phyloP scores from a whole-genome alignment of 2,329 filamentous ascomycete genomes.

The Colletotrichum eremochloae region DNA sequence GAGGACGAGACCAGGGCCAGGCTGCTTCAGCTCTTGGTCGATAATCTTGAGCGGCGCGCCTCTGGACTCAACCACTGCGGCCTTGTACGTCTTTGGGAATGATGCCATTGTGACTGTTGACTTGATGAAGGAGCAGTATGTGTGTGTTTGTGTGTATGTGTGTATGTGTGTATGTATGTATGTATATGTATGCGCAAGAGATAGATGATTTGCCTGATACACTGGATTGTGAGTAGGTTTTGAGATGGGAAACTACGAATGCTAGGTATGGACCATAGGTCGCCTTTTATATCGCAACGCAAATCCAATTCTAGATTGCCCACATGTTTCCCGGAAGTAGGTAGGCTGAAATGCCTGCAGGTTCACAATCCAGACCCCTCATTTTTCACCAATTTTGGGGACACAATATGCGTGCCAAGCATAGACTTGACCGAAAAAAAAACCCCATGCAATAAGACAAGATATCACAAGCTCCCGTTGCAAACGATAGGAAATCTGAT shows the following conservation, averaged over 20 bases:
- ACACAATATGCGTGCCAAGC: background rate
- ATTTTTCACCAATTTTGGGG: background rate
- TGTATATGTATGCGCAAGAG: too few species aligned
- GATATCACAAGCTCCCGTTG: background rate
- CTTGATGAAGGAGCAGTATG: background rate
- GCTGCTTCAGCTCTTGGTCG: constrained; percentile 69
- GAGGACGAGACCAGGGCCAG: constrained; percentile 71
- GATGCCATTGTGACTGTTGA: constrained; percentile 40
- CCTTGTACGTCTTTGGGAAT: constrained; percentile 77
- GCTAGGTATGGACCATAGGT: background rate
- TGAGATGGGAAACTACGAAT: background rate
- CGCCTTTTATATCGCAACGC: background rate
- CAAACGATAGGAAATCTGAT: background rate
- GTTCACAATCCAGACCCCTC: constrained; percentile 1
- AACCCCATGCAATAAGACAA: background rate
- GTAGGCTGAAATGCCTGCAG: background rate
- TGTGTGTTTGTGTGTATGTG: too few species aligned
- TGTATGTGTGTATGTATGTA: too few species aligned
- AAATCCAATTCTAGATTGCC: background rate
- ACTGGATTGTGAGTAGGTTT: background rate
- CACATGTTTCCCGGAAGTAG: background rate
- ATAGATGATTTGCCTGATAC: background rate
- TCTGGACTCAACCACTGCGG: constrained; percentile 69
- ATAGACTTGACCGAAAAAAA: background rate
- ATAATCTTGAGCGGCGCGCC: constrained; percentile 68